Evolutionary conservation across 768 basidiomycete species (phyloP).

Genomic region (Collybiopsis luxurians): DNA sequence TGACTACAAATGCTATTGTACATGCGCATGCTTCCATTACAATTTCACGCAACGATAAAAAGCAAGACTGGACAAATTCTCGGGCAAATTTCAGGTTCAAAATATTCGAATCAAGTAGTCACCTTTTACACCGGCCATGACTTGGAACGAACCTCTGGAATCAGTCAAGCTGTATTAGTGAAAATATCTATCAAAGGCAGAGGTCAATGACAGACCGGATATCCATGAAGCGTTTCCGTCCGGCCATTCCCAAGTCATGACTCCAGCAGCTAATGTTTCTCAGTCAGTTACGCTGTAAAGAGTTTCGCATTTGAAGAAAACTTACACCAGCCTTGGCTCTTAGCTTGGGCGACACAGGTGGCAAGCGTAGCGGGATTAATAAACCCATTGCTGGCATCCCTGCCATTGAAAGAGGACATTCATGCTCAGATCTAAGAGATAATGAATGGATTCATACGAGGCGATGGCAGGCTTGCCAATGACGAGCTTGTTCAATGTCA

Average conservation of each 20-base stretch:
- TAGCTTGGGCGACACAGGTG: constrained; percentile 58
- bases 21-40: too few species aligned
- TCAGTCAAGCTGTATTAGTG: too few species aligned
- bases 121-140: too few species aligned
- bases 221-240: constrained; percentile 40
- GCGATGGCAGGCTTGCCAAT: constrained; percentile 69
- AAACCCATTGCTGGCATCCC: constrained; percentile 60
- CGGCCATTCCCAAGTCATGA: constrained; percentile 37
- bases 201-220: background rate
- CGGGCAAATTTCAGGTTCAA: too few species aligned
- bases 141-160: too few species aligned
- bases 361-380: constrained; percentile 57
- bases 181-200: too few species aligned
- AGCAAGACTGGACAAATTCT: too few species aligned
- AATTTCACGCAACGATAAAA: too few species aligned
- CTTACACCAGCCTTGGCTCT: constrained; percentile 67
- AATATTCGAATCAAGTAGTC: too few species aligned
- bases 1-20: too few species aligned
- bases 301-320: constrained; percentile 10
- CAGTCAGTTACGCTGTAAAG: background rate
- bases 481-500: constrained; percentile 61
- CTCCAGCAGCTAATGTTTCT: constrained; percentile 23
- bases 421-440: background rate
- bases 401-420: background rate
- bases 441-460: background rate